Evolutionary conservation across 768 basidiomycete genomes (phyloP).

Genomic region (Lactarius tabidus): DNA sequence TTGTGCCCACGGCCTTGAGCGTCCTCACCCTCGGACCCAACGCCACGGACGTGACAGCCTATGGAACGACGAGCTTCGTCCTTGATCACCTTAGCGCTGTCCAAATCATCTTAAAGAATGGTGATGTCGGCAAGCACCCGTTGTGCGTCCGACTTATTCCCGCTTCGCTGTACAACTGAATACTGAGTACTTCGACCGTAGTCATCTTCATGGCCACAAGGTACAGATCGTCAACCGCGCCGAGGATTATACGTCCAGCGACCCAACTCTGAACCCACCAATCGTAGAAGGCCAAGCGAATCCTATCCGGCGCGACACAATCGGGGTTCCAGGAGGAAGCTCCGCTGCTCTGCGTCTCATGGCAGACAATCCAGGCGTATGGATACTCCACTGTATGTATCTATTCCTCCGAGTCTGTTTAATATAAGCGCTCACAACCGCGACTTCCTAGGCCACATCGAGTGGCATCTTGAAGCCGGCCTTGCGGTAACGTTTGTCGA

Average conservation of each 20-base stretch:
- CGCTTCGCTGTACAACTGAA: neutral
- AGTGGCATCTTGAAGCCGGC: slow-evolving; percentile 83
- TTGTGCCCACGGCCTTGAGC: slow-evolving; percentile 75
- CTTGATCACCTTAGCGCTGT: slow-evolving; percentile 71
- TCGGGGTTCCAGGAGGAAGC: slow-evolving; percentile 64
- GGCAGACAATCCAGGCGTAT: slow-evolving; percentile 91
- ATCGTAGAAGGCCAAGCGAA: slow-evolving; percentile 74
- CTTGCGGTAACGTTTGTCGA: slow-evolving; percentile 83
- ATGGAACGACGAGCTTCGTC: slow-evolving; percentile 76
- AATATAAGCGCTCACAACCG: neutral
- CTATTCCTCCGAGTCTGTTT: neutral
- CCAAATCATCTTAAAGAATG: slow-evolving; percentile 72
- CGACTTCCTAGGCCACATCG: slow-evolving; percentile 58
- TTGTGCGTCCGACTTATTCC: slow-evolving; percentile 51
- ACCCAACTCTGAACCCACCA: slow-evolving; percentile 77
- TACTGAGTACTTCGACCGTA: slow-evolving; percentile 30
- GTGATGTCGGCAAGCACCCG: slow-evolving; percentile 73
- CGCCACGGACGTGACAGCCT: slow-evolving; percentile 62
- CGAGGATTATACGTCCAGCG: slow-evolving; percentile 63
- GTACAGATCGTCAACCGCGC: slow-evolving; percentile 75
- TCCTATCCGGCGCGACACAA: slow-evolving; percentile 89
- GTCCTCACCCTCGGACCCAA: slow-evolving; percentile 71
- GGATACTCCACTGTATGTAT: slow-evolving; percentile 75
- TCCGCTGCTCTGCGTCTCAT: slow-evolving; percentile 73
- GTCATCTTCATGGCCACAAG: slow-evolving; percentile 90